Evolutionary conservation across 176 grass and related monocot species (phyloP).

Genomic region (Thalia dealbata): DNA sequence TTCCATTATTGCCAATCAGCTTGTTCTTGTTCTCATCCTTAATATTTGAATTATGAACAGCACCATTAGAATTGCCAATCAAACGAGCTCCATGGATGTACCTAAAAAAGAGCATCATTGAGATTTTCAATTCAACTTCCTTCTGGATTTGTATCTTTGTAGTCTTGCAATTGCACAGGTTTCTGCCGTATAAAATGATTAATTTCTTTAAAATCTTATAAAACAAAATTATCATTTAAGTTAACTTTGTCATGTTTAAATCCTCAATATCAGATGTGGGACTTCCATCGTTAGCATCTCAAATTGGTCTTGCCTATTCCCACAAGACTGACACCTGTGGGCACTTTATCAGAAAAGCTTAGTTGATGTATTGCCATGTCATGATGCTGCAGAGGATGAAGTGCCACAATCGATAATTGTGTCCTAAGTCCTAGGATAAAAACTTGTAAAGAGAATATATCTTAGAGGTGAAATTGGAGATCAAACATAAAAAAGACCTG

Average conservation of each 20-base stretch:
- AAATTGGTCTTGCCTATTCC: background rate
- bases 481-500: background rate
- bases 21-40: constrained; percentile 24
- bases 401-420: background rate
- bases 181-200: background rate
- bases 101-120: constrained; percentile 29
- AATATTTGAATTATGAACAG: constrained; percentile 30
- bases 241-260: too few relatives aligned
- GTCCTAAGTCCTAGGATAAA: too few relatives aligned
- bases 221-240: too few relatives aligned
- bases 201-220: too few relatives aligned
- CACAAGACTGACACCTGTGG: background rate
- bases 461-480: too few relatives aligned
- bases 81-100: constrained; percentile 65
- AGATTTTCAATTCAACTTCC: background rate
- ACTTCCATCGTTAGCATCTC: background rate
- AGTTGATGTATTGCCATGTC: background rate
- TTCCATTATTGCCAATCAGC: constrained; percentile 20
- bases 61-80: constrained; percentile 24
- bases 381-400: background rate
- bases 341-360: background rate
- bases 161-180: background rate
- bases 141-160: background rate
- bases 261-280: background rate
- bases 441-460: too few relatives aligned